Evolutionary conservation across 2,329 filamentous ascomycete genomes (phyloP).

Genomic region (Colletotrichum sp.): DNA sequence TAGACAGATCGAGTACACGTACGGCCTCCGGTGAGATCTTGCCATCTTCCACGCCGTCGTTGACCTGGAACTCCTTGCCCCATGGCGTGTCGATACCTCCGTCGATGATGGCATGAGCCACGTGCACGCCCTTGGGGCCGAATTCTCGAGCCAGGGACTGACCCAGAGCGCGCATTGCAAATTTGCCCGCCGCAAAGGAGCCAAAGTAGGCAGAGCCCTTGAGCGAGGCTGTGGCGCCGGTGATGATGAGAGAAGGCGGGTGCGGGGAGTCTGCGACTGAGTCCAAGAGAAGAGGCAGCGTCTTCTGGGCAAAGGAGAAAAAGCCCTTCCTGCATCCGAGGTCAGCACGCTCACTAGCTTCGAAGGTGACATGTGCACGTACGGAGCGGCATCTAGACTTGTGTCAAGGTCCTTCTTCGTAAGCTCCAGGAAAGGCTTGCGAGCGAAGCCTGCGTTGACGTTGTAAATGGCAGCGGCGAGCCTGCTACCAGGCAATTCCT

Average conservation of each 20-base stretch:
- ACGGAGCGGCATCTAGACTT: conserved; percentile 55
- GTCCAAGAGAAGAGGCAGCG: conserved; percentile 73
- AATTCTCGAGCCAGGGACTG: conserved; percentile 85
- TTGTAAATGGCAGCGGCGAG: conserved; percentile 76
- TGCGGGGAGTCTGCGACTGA: conserved; percentile 59
- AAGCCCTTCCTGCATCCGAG: conserved; percentile 58
- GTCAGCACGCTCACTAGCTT: background rate
- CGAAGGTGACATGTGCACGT: conserved; percentile 28
- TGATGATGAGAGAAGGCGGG: conserved; percentile 83
- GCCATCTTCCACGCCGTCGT: conserved; percentile 53
- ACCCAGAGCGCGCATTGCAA: conserved; percentile 74
- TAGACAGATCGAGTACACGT: conserved; percentile 12
- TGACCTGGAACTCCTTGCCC: conserved; percentile 58
- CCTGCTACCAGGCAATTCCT: conserved; percentile 59
- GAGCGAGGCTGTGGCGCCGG: conserved; percentile 82
- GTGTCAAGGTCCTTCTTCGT: conserved; percentile 52
- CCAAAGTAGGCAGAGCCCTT: conserved; percentile 74
- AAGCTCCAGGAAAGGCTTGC: conserved; percentile 66
- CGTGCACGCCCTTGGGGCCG: conserved; percentile 82
- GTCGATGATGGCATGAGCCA: conserved; percentile 83
- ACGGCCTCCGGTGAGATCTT: conserved; percentile 80
- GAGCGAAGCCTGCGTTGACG: conserved; percentile 56
- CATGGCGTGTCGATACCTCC: conserved; percentile 83
- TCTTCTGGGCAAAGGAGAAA: conserved; percentile 76
- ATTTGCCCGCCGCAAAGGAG: conserved; percentile 80